phyloP scores from a whole-genome alignment of 805 yeast species.

The Candida takata region DNA sequence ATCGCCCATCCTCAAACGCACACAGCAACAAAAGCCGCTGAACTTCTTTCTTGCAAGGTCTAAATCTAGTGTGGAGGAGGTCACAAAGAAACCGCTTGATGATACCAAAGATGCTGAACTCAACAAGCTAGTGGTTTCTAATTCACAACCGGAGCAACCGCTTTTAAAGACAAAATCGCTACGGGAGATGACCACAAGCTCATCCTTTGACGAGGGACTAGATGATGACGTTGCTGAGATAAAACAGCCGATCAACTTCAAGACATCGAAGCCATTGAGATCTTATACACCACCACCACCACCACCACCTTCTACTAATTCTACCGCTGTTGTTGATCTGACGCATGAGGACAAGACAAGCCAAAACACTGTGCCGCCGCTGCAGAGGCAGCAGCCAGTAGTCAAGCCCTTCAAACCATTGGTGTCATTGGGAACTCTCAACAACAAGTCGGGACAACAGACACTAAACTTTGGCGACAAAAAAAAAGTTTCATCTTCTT shows the following conservation, averaged over 20 bases:
- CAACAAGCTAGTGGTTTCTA: conserved; percentile 4
- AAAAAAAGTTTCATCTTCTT: not conserved
- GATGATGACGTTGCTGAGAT: conserved; percentile 2
- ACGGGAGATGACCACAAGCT: conserved; percentile 1
- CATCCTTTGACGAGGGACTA: conserved; percentile 2
- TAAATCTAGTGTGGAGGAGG: conserved; percentile 5
- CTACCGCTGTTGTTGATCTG: not conserved
- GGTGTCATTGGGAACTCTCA: conserved; percentile 4
- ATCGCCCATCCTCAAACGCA: conserved; percentile 13
- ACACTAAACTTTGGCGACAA: conserved; percentile 4
- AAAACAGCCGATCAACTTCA: conserved; percentile 7
- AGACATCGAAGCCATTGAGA: conserved; percentile 5
- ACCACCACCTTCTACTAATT: not conserved
- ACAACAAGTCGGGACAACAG: conserved; percentile 5
- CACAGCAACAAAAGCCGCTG: conserved; percentile 7
- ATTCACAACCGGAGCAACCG: conserved; percentile 3
- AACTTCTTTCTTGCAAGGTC: conserved; percentile 8
- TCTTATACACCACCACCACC: not conserved
- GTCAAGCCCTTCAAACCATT: conserved; percentile 2
- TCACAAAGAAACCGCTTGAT: conserved; percentile 9
- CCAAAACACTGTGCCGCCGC: not conserved
- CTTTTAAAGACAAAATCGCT: conserved; percentile 3
- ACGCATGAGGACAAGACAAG: not conserved
- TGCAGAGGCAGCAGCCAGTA: not conserved
- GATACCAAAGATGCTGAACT: conserved; percentile 2